Evolutionary conservation across 179 eudicot species (phyloP).

Genomic region (Spergularia azorica): DNA sequence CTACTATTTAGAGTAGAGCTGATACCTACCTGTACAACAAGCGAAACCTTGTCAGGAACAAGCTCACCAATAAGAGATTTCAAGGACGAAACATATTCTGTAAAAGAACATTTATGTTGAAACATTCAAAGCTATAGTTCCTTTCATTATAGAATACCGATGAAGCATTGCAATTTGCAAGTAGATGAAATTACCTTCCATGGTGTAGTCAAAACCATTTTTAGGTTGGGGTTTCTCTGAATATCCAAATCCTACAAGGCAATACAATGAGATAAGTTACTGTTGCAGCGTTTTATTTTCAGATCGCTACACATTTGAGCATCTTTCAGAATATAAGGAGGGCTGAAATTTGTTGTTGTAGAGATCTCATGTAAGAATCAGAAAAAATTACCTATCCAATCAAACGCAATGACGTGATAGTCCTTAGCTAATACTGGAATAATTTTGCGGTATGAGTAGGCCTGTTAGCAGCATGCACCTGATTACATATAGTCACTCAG

Average conservation of each 20-base stretch:
- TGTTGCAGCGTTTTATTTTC: not conserved
- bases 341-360: not conserved
- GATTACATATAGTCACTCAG: slow-evolving; percentile 23
- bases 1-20: not conserved
- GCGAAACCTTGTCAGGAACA: slow-evolving; percentile 59
- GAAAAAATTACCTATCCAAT: slow-evolving; percentile 82
- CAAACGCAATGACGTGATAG: slow-evolving; percentile 86
- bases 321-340: not conserved
- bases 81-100: slow-evolving; percentile 85
- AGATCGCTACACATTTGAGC: not conserved
- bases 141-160: not conserved
- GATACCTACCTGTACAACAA: slow-evolving; percentile 77
- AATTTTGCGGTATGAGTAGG: slow-evolving; percentile 94
- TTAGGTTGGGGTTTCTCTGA: slow-evolving; percentile 95
- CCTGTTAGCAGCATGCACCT: slow-evolving; percentile 56
- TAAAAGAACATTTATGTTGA: slow-evolving; percentile 25
- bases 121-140: slow-evolving; percentile 14
- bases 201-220: slow-evolving; percentile 94
- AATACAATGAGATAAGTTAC: not conserved
- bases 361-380: not conserved
- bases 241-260: slow-evolving; percentile 87
- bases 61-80: slow-evolving; percentile 72
- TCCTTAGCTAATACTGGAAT: slow-evolving; percentile 76
- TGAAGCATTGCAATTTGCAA: not conserved
- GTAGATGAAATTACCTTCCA: slow-evolving; percentile 60